phyloP scores from a whole-genome alignment of 2,329 filamentous ascomycete genomes.

The Fusarium drepaniforme region DNA sequence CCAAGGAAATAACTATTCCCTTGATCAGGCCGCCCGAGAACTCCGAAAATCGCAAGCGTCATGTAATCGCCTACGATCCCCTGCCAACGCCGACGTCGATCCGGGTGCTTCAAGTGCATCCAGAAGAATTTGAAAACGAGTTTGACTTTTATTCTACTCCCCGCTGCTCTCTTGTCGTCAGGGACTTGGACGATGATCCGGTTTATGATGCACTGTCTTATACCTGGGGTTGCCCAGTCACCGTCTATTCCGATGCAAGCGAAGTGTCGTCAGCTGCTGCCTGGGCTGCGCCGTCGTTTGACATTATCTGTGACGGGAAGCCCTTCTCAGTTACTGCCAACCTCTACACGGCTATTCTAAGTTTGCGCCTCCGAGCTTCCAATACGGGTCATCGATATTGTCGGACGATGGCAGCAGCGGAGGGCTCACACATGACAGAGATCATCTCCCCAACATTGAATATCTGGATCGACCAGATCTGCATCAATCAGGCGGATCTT shows the following conservation, averaged over 20 bases:
- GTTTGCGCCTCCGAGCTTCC: neutral
- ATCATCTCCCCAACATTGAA: neutral
- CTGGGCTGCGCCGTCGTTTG: neutral
- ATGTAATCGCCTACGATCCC: neutral
- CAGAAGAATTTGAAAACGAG: neutral
- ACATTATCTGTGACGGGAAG: neutral
- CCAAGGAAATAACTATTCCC: neutral
- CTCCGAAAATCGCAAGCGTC: neutral
- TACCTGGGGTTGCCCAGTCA: neutral
- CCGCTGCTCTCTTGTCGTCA: neutral
- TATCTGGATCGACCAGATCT: neutral
- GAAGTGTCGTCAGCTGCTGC: neutral
- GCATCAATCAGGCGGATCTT: neutral
- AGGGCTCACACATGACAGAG: neutral
- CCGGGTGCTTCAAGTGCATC: neutral
- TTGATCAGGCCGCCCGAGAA: neutral
- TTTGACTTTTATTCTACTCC: neutral
- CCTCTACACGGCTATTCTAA: neutral
- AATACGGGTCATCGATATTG: neutral
- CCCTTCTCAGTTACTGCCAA: neutral
- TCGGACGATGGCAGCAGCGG: too few species aligned
- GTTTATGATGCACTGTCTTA: neutral
- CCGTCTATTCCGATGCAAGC: neutral
- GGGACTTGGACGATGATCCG: neutral
- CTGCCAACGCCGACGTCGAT: neutral